Conservation (phyloP, 495 filamentous ascomycete genomes). For the Hypoxylon subgilvum region DNA sequence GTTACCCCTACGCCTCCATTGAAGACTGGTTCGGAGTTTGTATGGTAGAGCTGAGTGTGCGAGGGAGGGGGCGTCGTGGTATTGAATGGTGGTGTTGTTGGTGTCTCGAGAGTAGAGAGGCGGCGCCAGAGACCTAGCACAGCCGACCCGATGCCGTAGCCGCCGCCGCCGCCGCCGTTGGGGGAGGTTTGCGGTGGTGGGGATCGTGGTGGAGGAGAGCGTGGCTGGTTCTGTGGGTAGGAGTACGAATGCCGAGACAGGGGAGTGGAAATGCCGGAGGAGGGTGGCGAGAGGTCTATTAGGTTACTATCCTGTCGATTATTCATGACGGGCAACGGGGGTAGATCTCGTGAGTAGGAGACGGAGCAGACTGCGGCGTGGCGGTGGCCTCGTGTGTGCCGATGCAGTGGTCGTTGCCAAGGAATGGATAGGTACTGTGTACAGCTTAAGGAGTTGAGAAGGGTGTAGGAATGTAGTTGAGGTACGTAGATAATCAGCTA, state of each 20-base stretch:
- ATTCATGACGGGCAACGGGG: constrained; percentile 11
- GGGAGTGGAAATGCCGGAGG: constrained; percentile 26
- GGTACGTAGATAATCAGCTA: constrained; percentile 15
- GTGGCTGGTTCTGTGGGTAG: constrained; percentile 12
- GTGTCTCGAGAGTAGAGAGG: constrained; percentile 42
- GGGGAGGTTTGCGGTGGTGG: constrained; percentile 16
- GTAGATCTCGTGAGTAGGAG: not conserved
- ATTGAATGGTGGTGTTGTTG: constrained; percentile 26
- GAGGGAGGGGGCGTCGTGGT: constrained; percentile 24
- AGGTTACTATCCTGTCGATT: constrained; percentile 26
- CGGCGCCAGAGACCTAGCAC: constrained; percentile 42
- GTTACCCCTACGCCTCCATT: not conserved
- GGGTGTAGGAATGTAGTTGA: too few relatives aligned
- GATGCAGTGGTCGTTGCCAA: too few relatives aligned
- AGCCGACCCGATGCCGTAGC: constrained; percentile 38
- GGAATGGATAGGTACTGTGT: not conserved
- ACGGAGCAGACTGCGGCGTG: constrained; percentile 2
- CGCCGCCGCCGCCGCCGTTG: constrained; percentile 25
- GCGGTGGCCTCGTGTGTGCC: constrained; percentile 20
- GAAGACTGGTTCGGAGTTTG: constrained; percentile 13
- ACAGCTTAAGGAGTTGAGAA: too few relatives aligned
- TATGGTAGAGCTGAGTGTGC: constrained; percentile 33
- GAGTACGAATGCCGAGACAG: constrained; percentile 11
- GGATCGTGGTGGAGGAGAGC: constrained; percentile 24
- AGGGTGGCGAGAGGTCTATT: constrained; percentile 33